phyloP scores from a whole-genome alignment of 441 rosid genomes.

The Bruguiera hainesii region DNA sequence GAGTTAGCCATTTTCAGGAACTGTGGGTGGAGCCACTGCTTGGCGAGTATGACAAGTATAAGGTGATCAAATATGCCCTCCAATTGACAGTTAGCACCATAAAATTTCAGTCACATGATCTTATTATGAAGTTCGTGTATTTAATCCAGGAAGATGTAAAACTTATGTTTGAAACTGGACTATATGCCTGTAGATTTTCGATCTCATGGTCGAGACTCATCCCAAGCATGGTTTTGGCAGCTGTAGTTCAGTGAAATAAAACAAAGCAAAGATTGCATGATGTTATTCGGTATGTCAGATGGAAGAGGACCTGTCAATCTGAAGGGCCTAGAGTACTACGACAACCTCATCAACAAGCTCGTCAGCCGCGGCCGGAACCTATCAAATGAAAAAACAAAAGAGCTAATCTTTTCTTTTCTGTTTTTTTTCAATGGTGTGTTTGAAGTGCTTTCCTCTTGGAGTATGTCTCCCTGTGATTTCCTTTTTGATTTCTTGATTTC shows the following conservation, averaged over 20 bases:
- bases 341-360: conserved; percentile 54
- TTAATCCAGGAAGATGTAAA: conserved; percentile 62
- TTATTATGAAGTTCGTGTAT: not conserved
- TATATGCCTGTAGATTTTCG: conserved; percentile 65
- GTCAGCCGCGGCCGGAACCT: conserved; percentile 34
- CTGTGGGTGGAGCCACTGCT: conserved; percentile 33
- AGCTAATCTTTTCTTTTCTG: too few relatives aligned
- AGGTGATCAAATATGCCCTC: conserved; percentile 28
- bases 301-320: conserved; percentile 69
- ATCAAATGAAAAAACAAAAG: not conserved
- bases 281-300: conserved; percentile 29
- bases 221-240: conserved; percentile 39
- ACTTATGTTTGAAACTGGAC: conserved; percentile 56
- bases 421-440: not conserved
- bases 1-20: conserved; percentile 28
- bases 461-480: not conserved
- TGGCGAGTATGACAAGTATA: conserved; percentile 72
- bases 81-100: not conserved
- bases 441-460: not conserved
- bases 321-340: conserved; percentile 55
- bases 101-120: not conserved
- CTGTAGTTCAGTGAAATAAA: too few relatives aligned
- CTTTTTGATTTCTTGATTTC: not conserved
- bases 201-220: conserved; percentile 76
- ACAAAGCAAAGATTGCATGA: not conserved